Evolutionary conservation across 257 asterid species (phyloP), one percentile per base, ranked within the genome.

Genomic region (Solanum sejunctum): DNA sequence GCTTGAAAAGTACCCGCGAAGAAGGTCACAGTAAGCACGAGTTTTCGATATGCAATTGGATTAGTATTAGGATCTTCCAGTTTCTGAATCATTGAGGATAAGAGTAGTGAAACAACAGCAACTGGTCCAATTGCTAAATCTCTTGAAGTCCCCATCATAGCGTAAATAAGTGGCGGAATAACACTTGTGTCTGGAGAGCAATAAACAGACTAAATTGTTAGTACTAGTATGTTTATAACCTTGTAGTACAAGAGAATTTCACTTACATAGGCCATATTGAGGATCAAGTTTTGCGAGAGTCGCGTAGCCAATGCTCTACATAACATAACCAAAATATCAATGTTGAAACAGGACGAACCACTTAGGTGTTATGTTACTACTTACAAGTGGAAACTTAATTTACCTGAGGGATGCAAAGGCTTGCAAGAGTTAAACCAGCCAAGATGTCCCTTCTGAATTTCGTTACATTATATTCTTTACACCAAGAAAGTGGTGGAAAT

Each of bases 1-100:
- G 96, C 92, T 88, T 94, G 93, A 83, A 92, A 90, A 51, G 87
- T 69, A 9, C 97, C 97, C 1, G 96, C 91, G 54, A 92, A 86
- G 84, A 94, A 88, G 2, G 98, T 93, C 0, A 93, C 98, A 5
- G 96, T 94, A 84, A 94, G 88, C 83, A 93, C 96, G 51, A 94
- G 92, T 26, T 91, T 89, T 75, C 88, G 87, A 75, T 93, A 94
- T 52, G 89, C 92, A 6, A 73, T 86, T 5, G 95, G 93, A 84
- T 91, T 92, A 17, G 6, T 58, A 6, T 12, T 60, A 26, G 89
- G 91, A 88, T 90, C 89, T 47, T 88, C 87, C 10, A 86, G 28
- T 60, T 88, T 70, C 72, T 79, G 88, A 73, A 90, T 61, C 91
- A 90, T 86, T 71, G 88, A 69, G 7, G 91, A 84, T 36, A 90